phyloP scores from a whole-genome alignment of 78 protist species.

The Dictyostelium intermedium region DNA sequence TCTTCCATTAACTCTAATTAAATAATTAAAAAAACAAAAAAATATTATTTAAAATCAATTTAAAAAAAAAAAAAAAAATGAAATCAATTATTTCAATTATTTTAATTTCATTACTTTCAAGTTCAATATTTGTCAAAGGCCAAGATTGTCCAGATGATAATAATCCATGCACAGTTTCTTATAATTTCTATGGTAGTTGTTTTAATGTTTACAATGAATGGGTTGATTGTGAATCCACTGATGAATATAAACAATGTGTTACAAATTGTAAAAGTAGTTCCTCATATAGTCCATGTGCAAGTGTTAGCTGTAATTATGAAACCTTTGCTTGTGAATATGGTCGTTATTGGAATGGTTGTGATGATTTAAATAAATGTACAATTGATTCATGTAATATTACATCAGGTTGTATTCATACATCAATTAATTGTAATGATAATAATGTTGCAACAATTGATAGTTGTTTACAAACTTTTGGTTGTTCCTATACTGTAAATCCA shows the following conservation, averaged over 20 bases:
- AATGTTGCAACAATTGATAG: constrained; percentile 9
- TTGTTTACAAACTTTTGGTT: constrained; percentile 4
- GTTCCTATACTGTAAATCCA: background rate
- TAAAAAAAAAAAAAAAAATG: background rate
- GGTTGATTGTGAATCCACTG: constrained; percentile 3
- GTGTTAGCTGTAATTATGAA: background rate
- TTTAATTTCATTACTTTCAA: background rate
- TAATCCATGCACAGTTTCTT: constrained; percentile 2
- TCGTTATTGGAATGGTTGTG: background rate
- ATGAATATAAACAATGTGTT: constrained; percentile 19
- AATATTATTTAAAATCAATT: too few relatives aligned
- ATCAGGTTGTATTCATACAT: background rate
- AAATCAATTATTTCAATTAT: background rate
- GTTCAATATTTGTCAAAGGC: background rate
- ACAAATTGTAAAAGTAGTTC: background rate
- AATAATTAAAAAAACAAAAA: background rate
- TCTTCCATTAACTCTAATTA: too few relatives aligned
- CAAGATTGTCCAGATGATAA: background rate
- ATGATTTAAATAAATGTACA: constrained; percentile 47
- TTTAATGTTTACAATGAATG: background rate
- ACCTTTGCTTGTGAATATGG: background rate
- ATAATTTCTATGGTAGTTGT: constrained; percentile 7
- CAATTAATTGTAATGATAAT: background rate
- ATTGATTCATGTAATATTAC: background rate
- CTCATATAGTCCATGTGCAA: background rate